These are phyloP conservation scores for Neopestalotiopsis sp. DNA, from an alignment of 2,329 filamentous ascomycete species.

Conservation along the genomic window DNA sequence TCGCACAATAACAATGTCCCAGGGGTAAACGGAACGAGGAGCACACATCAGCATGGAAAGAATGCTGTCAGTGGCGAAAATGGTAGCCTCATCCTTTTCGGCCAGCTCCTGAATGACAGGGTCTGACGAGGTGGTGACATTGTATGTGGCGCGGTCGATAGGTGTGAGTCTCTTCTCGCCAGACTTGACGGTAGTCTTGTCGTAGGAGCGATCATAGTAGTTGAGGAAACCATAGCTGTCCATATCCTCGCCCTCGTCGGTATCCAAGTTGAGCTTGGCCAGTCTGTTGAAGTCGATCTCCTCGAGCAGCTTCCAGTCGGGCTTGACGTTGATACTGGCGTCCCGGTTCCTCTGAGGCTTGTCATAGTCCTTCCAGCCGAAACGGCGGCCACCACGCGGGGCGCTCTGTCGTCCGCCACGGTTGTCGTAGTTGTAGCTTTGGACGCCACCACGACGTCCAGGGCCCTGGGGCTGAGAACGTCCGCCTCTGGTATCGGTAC, in stretches of 20 bases:
- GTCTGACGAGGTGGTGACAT: constrained; percentile 95
- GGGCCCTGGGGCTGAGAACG: constrained; percentile 71
- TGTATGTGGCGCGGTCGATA: constrained; percentile 94
- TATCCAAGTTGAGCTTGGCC: constrained; percentile 92
- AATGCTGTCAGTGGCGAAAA: constrained; percentile 96
- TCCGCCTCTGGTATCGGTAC: constrained; percentile 65
- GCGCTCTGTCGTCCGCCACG: constrained; percentile 69
- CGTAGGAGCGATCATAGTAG: constrained; percentile 95
- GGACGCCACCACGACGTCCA: constrained; percentile 68
- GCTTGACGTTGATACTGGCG: constrained; percentile 93
- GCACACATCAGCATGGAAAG: constrained; percentile 99
- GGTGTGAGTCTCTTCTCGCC: constrained; percentile 86
- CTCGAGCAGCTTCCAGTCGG: constrained; percentile 93
- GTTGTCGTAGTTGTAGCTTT: constrained; percentile 72
- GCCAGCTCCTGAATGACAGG: constrained; percentile 96
- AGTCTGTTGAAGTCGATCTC: constrained; percentile 98
- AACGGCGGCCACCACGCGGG: constrained; percentile 80
- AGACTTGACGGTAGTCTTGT: constrained; percentile 90
- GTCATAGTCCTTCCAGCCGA: constrained; percentile 99
- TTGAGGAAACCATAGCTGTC: constrained; percentile 97
- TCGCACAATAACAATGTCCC: constrained; percentile 94
- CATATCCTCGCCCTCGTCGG: constrained; percentile 92
- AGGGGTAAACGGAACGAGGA: constrained; percentile 94
- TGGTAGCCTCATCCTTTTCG: constrained; percentile 93
- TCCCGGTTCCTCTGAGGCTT: constrained; percentile 97